Base-by-base conservation (phyloP, 306 rosid species). In the Senna siamea region DNA sequence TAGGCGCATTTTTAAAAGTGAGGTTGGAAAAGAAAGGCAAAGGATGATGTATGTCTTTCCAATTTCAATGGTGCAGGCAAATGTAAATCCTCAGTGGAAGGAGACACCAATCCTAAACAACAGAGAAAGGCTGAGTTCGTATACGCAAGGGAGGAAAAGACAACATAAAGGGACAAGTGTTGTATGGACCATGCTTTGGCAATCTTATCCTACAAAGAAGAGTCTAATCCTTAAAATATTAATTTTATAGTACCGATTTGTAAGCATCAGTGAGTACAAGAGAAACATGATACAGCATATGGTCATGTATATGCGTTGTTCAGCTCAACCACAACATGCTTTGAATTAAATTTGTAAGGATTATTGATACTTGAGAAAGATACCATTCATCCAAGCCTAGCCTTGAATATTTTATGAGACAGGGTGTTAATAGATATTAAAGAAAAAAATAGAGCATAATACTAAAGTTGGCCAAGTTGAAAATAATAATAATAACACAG, bases 271-370 rank as follows among this genome's bases (percentile, higher is more conserved):
- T 75, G 20, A 50, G 19, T 50, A 23, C 63, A 52, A 52, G 2
- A 37, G 22, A 46, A 57, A 18, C 69, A 19, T 61, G 18, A 46
- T 28, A 15, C 1, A 7, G 66, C 47, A 38, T 12, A 43, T 35
- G 40, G 1, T 22, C 37, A 32, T 2, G 9, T n/a, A n/a, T 5
- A 9, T 61, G 62, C 41, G 52, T 37, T 62, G 61, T 32, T 50
- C 48, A 4, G 40, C 40, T 59, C 76, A 72, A 59, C 76, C 40
- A 44, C 76, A 72, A 59, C 76, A 57, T 3, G n/a, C 69, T 28
- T 47, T 43, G 34, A 19, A 46, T 59, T 7, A n/a, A 18, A 72
- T 10, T 41, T 0, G 5, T 15, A 5, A 5, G 9, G 7, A 13
- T 41, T 41, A 44, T 47, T 47, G 19, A 47, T 47, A 47, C 53